Evolutionary conservation across 441 rosid species (phyloP).

Genomic region (Iberis amara): DNA sequence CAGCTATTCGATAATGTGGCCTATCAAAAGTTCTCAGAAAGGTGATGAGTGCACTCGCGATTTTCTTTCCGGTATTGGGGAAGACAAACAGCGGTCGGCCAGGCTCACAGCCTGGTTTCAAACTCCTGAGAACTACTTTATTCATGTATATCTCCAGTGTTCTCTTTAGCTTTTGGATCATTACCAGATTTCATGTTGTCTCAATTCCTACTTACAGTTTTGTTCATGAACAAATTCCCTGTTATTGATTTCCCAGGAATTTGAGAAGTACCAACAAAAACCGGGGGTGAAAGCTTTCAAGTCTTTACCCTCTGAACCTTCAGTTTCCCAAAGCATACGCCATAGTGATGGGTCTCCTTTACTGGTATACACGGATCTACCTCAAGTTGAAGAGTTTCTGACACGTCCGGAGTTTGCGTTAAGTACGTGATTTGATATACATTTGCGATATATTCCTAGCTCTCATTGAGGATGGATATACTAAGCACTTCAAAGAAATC

Average conservation of each 20-base stretch:
- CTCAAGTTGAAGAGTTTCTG: conserved; percentile 77
- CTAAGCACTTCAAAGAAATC: not conserved
- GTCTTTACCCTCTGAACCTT: conserved; percentile 35
- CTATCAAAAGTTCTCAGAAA: conserved; percentile 45
- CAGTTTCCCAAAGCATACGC: conserved; percentile 35
- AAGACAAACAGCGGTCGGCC: conserved; percentile 88
- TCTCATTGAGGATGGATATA: conserved; percentile 11
- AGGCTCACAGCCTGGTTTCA: conserved; percentile 90
- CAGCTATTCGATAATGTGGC: conserved; percentile 91
- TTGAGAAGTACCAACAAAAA: conserved; percentile 49
- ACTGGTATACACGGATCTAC: conserved; percentile 77
- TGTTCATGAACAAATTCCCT: conserved; percentile 20
- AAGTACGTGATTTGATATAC: conserved; percentile 48
- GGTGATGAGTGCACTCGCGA: conserved; percentile 86
- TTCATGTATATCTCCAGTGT: conserved; percentile 42
- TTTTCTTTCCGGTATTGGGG: conserved; percentile 79
- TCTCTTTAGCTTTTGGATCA: conserved; percentile 7
- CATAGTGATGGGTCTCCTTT: conserved; percentile 45
- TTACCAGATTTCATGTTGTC: conserved; percentile 19
- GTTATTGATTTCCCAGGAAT: conserved; percentile 49
- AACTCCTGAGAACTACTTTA: conserved; percentile 73
- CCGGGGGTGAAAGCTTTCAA: conserved; percentile 39
- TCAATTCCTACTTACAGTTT: conserved; percentile 16
- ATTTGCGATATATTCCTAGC: conserved; percentile 16
- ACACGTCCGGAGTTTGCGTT: conserved; percentile 72